Conservation (phyloP, 2,329 filamentous ascomycete genomes). For the Stachybotrys elegans region DNA sequence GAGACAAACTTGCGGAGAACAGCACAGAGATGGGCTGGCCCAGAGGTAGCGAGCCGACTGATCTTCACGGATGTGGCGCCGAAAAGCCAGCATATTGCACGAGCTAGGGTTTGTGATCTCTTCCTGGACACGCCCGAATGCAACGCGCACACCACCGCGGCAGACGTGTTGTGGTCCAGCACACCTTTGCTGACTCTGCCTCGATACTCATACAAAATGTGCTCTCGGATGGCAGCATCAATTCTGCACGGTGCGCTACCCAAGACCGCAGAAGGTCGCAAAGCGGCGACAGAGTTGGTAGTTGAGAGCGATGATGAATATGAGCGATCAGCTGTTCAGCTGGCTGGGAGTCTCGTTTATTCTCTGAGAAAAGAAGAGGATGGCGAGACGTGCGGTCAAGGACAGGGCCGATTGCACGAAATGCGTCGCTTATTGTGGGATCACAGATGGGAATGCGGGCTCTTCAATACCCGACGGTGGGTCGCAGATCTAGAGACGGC, state of each 20-base stretch:
- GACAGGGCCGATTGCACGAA: conserved; percentile 67
- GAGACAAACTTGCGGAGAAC: conserved; percentile 80
- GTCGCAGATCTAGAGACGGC: conserved; percentile 83
- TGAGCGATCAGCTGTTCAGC: conserved; percentile 66
- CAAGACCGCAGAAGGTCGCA: conserved; percentile 58
- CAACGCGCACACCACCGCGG: conserved; percentile 96
- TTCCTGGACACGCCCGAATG: conserved; percentile 98
- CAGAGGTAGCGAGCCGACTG: conserved; percentile 79
- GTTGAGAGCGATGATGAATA: conserved; percentile 76
- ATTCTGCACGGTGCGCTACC: conserved; percentile 89
- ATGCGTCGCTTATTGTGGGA: conserved; percentile 79
- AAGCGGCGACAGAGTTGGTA: conserved; percentile 70
- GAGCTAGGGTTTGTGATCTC: conserved; percentile 86
- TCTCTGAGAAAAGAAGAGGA: too few relatives aligned
- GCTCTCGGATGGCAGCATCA: conserved; percentile 93
- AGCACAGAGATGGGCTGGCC: conserved; percentile 76
- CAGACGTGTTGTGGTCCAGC: conserved; percentile 93
- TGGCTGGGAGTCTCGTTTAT: conserved; percentile 63
- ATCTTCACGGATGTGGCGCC: conserved; percentile 96
- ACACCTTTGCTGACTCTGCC: conserved; percentile 88
- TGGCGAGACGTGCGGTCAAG: conserved; percentile 41
- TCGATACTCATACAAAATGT: conserved; percentile 97
- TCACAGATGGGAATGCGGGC: conserved; percentile 75
- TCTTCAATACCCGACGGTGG: conserved; percentile 92
- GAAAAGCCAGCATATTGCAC: conserved; percentile 88